Evolutionary conservation across 1,139 yeast species (phyloP).

Genomic region (Nakaseomyces kungkrabaensis): DNA sequence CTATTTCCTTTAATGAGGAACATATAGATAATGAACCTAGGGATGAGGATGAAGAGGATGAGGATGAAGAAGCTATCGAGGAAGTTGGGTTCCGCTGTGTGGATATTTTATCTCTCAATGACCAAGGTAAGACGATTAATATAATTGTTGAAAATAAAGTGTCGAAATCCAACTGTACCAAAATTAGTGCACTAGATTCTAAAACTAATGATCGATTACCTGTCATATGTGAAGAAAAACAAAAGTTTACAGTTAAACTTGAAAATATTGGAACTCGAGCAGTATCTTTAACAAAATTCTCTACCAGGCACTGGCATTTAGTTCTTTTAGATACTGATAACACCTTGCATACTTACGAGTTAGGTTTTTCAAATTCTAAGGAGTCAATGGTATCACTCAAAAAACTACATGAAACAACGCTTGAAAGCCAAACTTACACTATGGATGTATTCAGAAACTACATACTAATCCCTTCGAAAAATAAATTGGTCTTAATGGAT

Average conservation of each 20-base stretch:
- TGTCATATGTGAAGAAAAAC: not conserved
- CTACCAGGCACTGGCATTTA: conserved; percentile 13
- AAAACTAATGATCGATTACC: not conserved
- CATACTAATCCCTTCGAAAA: conserved; percentile 50
- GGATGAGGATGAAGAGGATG: conserved; percentile 15
- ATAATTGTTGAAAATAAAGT: not conserved
- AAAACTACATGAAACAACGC: conserved; percentile 52
- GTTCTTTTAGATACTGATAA: conserved; percentile 4
- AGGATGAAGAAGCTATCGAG: conserved; percentile 8
- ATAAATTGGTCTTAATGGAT: conserved; percentile 52
- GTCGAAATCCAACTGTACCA: not conserved
- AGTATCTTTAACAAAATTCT: conserved; percentile 15
- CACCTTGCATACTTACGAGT: conserved; percentile 13
- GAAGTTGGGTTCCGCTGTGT: conserved; percentile 1
- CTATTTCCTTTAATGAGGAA: not conserved
- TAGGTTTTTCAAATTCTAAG: conserved; percentile 14
- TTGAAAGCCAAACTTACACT: conserved; percentile 42
- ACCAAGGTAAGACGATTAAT: not conserved
- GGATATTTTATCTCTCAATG: not conserved
- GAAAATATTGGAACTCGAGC: conserved; percentile 8
- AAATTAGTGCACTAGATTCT: not conserved
- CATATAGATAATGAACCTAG: conserved; percentile 10
- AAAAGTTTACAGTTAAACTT: conserved; percentile 5
- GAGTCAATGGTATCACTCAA: conserved; percentile 27
- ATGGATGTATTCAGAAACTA: conserved; percentile 50